Conservation (phyloP, 768 basidiomycete species). For the Saitozyma sp. region DNA sequence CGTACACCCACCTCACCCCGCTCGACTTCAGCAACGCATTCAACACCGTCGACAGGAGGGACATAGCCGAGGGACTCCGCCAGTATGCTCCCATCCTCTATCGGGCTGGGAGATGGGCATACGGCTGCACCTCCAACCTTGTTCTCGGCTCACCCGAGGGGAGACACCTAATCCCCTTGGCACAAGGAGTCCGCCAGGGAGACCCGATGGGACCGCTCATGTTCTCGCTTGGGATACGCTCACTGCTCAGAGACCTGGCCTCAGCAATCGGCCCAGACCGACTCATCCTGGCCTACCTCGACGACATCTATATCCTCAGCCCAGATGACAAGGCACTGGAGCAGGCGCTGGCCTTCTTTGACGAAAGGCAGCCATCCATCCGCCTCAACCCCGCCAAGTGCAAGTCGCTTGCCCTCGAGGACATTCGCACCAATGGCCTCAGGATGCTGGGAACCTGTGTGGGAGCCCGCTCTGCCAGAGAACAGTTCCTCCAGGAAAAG, state of each 20-base stretch:
- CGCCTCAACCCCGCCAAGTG: no score
- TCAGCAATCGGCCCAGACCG: conserved; percentile 8
- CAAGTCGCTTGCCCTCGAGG: no score
- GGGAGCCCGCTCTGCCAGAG: no score
- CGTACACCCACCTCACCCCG: conserved; percentile 15
- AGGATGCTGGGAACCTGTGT: no score
- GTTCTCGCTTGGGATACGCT: conserved; percentile 23
- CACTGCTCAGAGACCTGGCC: conserved; percentile 4
- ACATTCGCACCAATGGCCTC: no score
- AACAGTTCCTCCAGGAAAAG: no score
- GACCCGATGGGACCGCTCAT: conserved; percentile 31
- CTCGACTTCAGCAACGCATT: conserved; percentile 39
- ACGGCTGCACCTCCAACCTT: conserved; percentile 5
- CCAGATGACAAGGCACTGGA: not conserved
- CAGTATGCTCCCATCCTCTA: conserved; percentile 21
- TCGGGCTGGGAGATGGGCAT: conserved; percentile 7
- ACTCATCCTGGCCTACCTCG: conserved; percentile 18
- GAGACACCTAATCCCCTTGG: conserved; percentile 4
- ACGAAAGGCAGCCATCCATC: not conserved
- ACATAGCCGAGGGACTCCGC: conserved; percentile 6
- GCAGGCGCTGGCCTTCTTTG: conserved; percentile 1
- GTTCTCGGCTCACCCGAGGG: not conserved
- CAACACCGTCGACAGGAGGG: conserved; percentile 16
- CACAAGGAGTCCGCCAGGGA: conserved; percentile 36
- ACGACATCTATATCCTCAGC: conserved; percentile 17